Percentiles rank a stretch among this genome's conserved stretches.
Evolutionary conservation across 495 filamentous ascomycete genomes (phyloP).

Genomic region (Penicillium angulare): DNA sequence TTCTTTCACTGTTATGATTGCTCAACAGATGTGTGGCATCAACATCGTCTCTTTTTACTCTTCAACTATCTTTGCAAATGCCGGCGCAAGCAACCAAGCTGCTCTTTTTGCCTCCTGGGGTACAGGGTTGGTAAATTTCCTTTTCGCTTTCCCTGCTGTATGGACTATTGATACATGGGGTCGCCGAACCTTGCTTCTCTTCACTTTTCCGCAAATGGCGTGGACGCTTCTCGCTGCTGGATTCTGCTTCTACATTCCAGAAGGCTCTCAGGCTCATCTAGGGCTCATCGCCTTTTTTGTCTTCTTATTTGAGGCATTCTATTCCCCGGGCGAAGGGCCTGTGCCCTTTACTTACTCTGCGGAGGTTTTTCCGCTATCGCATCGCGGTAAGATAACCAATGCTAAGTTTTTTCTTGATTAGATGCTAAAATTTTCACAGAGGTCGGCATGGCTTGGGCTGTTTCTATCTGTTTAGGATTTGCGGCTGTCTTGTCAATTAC

Average conservation of each 20-base stretch:
- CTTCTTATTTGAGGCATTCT: conserved; percentile 66
- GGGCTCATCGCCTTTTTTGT: conserved; percentile 63
- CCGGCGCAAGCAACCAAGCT: conserved; percentile 53
- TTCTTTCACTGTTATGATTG: conserved; percentile 66
- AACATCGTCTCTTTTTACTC: conserved; percentile 82
- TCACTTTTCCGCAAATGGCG: conserved; percentile 85
- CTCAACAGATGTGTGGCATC: conserved; percentile 83
- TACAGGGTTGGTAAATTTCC: conserved; percentile 78
- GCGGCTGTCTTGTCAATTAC: conserved; percentile 70
- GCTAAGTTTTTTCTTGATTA: not conserved
- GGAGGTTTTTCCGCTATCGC: conserved; percentile 78
- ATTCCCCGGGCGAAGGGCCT: conserved; percentile 69
- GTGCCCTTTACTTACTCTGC: conserved; percentile 75
- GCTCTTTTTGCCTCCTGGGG: conserved; percentile 78
- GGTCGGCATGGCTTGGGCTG: conserved; percentile 74
- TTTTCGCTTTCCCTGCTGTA: conserved; percentile 80
- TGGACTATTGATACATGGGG: conserved; percentile 88
- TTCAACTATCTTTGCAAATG: conserved; percentile 66
- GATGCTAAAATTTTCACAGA: conserved; percentile 32
- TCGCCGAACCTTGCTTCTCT: conserved; percentile 71
- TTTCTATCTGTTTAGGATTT: conserved; percentile 70
- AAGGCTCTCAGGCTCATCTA: conserved; percentile 48
- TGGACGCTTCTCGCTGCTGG: conserved; percentile 76
- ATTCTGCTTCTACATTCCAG: conserved; percentile 67
- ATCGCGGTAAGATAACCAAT: conserved; percentile 48